These are phyloP conservation scores for Coemansia furcata DNA, from an alignment of 192 early-diverging fungal species.

Conservation along the genomic window DNA sequence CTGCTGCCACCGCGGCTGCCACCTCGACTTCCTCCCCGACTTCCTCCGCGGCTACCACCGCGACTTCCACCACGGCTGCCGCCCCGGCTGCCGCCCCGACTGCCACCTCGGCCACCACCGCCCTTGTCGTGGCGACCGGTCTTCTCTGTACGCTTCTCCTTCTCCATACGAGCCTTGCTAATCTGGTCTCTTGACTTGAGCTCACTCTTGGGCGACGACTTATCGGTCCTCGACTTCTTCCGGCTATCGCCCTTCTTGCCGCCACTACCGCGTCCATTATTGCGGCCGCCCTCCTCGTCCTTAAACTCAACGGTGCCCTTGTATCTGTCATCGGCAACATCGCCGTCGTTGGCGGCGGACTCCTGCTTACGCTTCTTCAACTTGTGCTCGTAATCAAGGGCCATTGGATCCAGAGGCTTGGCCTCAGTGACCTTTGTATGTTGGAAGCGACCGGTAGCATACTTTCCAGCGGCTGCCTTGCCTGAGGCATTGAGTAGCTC, in stretches of 20 bases:
- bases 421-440: constrained; percentile 75
- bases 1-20: constrained; percentile 8
- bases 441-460: constrained; percentile 63
- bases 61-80: constrained; percentile 3
- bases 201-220: constrained; percentile 59
- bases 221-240: neutral
- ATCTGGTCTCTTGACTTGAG: constrained; percentile 80
- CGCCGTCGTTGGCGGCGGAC: constrained; percentile 28
- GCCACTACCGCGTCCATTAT: constrained; percentile 25
- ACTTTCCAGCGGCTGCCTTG: constrained; percentile 41
- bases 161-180: constrained; percentile 64
- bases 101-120: constrained; percentile 5
- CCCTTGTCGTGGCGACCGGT: constrained; percentile 19
- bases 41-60: neutral
- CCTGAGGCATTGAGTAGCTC: constrained; percentile 59
- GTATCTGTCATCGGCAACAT: constrained; percentile 22
- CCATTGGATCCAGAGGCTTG: constrained; percentile 67
- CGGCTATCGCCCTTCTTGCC: constrained; percentile 36
- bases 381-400: constrained; percentile 66
- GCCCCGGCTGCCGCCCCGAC: neutral
- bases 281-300: constrained; percentile 22
- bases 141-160: constrained; percentile 76
- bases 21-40: constrained; percentile 2
- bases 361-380: constrained; percentile 57
- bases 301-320: constrained; percentile 50